Evolutionary conservation across 2,329 filamentous ascomycete genomes (phyloP).

Genomic region (Paraconiothyrium brasiliense): DNA sequence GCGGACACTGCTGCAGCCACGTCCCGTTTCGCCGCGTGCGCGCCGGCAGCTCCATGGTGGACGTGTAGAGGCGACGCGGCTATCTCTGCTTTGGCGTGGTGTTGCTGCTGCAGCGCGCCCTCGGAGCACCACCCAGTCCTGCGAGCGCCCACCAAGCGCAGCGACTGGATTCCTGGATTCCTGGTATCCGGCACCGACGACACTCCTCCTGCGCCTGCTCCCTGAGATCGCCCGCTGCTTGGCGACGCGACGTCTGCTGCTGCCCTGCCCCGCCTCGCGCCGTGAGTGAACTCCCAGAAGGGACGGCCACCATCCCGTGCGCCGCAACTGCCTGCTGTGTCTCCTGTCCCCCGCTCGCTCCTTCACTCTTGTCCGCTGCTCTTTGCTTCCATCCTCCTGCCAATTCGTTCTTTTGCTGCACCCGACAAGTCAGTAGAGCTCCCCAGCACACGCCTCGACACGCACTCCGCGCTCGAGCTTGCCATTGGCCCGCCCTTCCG

Average conservation of each 20-base stretch:
- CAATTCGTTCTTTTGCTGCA: constrained; percentile 20
- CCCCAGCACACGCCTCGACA: background rate
- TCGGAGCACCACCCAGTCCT: constrained; percentile 29
- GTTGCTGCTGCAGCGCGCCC: constrained; percentile 33
- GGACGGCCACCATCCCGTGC: constrained; percentile 28
- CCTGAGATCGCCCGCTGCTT: constrained; percentile 19
- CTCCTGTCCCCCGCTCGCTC: constrained; percentile 21
- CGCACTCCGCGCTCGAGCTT: constrained; percentile 18
- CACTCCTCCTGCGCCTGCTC: constrained; percentile 15
- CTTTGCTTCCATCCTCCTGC: constrained; percentile 20
- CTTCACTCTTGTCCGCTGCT: constrained; percentile 18
- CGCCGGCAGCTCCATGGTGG: constrained; percentile 36
- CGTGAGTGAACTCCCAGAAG: constrained; percentile 30
- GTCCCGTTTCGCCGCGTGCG: constrained; percentile 34
- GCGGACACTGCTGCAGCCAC: constrained; percentile 46
- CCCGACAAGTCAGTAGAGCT: constrained; percentile 11
- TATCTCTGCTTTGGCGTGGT: constrained; percentile 39
- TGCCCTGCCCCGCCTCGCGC: constrained; percentile 28
- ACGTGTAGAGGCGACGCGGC: constrained; percentile 29
- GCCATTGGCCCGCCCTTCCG: constrained; percentile 32
- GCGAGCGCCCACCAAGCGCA: constrained; percentile 21
- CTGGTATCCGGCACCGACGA: constrained; percentile 15
- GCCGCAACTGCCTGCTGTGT: constrained; percentile 12
- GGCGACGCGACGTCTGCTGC: constrained; percentile 29
- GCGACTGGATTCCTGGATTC: constrained; percentile 20